These are phyloP conservation scores for Clavaria fumosa DNA, from an alignment of 768 basidiomycete species.

Conservation along the genomic window DNA sequence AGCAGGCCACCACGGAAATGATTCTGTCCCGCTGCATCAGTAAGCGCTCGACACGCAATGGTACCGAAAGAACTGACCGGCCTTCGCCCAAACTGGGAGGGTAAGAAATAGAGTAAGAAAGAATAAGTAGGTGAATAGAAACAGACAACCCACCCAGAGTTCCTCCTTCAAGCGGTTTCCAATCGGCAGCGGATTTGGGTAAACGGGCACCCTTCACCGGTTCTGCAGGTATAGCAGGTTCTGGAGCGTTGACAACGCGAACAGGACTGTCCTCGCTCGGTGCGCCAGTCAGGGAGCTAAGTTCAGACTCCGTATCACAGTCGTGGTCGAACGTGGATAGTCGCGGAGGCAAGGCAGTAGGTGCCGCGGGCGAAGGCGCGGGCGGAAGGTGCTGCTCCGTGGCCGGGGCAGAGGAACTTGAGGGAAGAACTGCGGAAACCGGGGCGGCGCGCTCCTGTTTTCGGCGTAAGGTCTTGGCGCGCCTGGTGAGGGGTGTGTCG, in stretches of 20 bases:
- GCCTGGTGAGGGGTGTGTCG: constrained; percentile 54
- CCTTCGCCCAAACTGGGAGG: constrained; percentile 70
- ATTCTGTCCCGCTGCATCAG: too few relatives aligned
- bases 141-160: constrained; percentile 40
- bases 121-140: not conserved
- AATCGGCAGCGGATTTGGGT: too few relatives aligned
- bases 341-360: not conserved
- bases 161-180: constrained; percentile 21
- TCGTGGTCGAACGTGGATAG: constrained; percentile 7
- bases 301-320: constrained; percentile 23
- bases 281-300: constrained; percentile 32
- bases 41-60: too few relatives aligned
- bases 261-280: constrained; percentile 14
- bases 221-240: constrained; percentile 2
- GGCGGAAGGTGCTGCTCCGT: constrained; percentile 13
- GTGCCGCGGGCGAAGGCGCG: not conserved
- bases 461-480: constrained; percentile 35
- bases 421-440: too few relatives aligned
- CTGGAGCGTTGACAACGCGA: constrained; percentile 2
- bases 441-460: too few relatives aligned
- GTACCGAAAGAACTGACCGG: constrained; percentile 26
- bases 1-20: constrained; percentile 83
- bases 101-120: constrained; percentile 6
- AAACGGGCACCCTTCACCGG: not conserved
- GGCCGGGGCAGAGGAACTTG: constrained; percentile 15